These are phyloP conservation scores for Xanthoceras sorbifolium DNA, from an alignment of 345 rosid genomes.

Conservation along the genomic window DNA sequence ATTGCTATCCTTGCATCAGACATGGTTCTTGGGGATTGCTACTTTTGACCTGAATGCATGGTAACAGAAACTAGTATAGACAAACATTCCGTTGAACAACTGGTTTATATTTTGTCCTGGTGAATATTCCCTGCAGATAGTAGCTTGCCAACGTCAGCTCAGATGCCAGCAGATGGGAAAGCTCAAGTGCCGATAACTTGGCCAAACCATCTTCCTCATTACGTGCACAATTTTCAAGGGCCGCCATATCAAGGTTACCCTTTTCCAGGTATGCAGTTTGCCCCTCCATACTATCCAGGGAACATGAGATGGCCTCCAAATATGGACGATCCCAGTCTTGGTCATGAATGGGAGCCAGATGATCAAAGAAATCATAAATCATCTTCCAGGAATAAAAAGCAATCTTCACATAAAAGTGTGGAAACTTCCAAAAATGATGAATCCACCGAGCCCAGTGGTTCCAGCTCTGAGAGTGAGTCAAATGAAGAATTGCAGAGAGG, in stretches of 20 bases:
- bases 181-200: slow-evolving; percentile 65
- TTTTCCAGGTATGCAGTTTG: slow-evolving; percentile 73
- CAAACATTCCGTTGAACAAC: background rate
- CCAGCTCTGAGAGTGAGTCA: slow-evolving; percentile 48
- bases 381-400: slow-evolving; percentile 63
- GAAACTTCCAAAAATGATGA: slow-evolving; percentile 55
- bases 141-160: slow-evolving; percentile 33
- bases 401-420: slow-evolving; percentile 41
- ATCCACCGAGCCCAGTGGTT: slow-evolving; percentile 51
- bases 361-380: slow-evolving; percentile 44
- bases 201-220: slow-evolving; percentile 75
- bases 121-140: slow-evolving; percentile 37
- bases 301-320: slow-evolving; percentile 79
- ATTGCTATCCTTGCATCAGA: too few species aligned
- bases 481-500: slow-evolving; percentile 36
- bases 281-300: slow-evolving; percentile 75
- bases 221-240: slow-evolving; percentile 86
- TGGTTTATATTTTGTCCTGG: slow-evolving; percentile 13
- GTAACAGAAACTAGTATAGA: slow-evolving; percentile 1
- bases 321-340: slow-evolving; percentile 46
- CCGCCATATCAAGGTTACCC: slow-evolving; percentile 65
- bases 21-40: too few species aligned
- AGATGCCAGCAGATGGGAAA: slow-evolving; percentile 39
- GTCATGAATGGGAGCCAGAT: slow-evolving; percentile 47
- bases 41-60: background rate